A percentile compares a stretch with the other conserved stretches of the same genome.
These are phyloP conservation scores for Boletus tomentosulus DNA, from an alignment of 768 basidiomycete species.

Conservation along the genomic window DNA sequence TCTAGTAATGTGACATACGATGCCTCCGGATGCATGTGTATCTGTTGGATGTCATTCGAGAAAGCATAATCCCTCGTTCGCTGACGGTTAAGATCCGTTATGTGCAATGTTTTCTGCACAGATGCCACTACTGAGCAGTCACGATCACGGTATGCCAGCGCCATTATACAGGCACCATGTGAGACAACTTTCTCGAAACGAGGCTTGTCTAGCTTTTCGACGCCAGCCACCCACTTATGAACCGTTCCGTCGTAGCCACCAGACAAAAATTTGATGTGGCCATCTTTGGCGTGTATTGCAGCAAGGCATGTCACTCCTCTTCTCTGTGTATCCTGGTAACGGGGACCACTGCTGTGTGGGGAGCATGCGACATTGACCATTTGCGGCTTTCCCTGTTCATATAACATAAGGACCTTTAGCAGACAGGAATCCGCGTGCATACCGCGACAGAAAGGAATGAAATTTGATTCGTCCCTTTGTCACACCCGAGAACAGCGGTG, in stretches of 20 bases:
- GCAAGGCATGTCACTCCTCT: constrained; percentile 43
- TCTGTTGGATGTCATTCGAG: constrained; percentile 40
- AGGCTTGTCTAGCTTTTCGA: constrained; percentile 19
- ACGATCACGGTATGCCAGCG: constrained; percentile 37
- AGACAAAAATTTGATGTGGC: constrained; percentile 40
- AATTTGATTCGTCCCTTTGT: constrained; percentile 39
- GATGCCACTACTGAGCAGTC: constrained; percentile 36
- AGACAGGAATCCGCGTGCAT: constrained; percentile 26
- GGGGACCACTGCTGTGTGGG: constrained; percentile 31
- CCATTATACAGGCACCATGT: constrained; percentile 29
- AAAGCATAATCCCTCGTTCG: constrained; percentile 27
- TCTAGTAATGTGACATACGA: constrained; percentile 44
- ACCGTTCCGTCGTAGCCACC: constrained; percentile 46
- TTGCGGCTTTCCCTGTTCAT: constrained; percentile 29
- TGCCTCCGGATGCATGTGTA: constrained; percentile 44
- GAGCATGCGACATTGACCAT: constrained; percentile 30
- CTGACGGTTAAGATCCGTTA: constrained; percentile 37
- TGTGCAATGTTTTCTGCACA: constrained; percentile 32
- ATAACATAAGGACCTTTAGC: constrained; percentile 21
- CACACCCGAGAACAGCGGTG: constrained; percentile 42
- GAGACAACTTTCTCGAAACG: constrained; percentile 28
- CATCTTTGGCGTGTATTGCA: constrained; percentile 29
- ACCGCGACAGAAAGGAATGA: constrained; percentile 36
- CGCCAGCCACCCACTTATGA: constrained; percentile 36
- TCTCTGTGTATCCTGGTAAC: constrained; percentile 20